Percentiles rank a stretch among this genome's conserved stretches.
Conservation (phyloP, 495 filamentous ascomycete genomes). For the Penicillium ucsense region DNA sequence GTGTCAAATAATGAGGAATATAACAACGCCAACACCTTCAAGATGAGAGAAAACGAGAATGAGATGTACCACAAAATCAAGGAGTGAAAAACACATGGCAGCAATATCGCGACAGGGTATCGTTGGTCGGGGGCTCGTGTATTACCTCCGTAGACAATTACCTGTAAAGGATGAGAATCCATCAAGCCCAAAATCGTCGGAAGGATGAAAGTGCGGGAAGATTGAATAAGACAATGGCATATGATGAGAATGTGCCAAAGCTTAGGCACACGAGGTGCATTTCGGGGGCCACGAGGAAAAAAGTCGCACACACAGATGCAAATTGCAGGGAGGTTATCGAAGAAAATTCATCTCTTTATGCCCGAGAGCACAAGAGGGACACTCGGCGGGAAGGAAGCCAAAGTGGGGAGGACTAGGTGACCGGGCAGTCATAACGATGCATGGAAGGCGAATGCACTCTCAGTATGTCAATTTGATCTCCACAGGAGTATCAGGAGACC, state of each 20-base stretch:
- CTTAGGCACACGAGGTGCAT: slow-evolving; percentile 7
- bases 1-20: background rate
- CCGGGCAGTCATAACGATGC: background rate
- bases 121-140: slow-evolving; percentile 41
- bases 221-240: background rate
- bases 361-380: too few relatives aligned
- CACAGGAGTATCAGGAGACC: slow-evolving; percentile 13
- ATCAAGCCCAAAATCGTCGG: slow-evolving; percentile 14
- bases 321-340: background rate
- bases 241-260: background rate
- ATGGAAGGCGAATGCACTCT: background rate
- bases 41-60: slow-evolving; percentile 4
- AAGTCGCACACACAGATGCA: background rate
- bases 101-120: slow-evolving; percentile 34
- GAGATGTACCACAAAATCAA: slow-evolving; percentile 7
- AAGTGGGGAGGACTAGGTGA: too few relatives aligned
- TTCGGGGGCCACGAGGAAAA: background rate
- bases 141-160: slow-evolving; percentile 39
- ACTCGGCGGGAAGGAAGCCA: too few relatives aligned
- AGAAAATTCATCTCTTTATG: too few relatives aligned
- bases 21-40: slow-evolving; percentile 15
- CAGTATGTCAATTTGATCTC: slow-evolving; percentile 35
- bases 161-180: slow-evolving; percentile 15
- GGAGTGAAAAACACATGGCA: slow-evolving; percentile 15
- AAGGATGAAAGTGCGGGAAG: slow-evolving; percentile 4